Percentiles rank a stretch among this genome's conserved stretches.
Evolutionary conservation across 768 basidiomycete species (phyloP).

Genomic region (Kockovaella imperatae): DNA sequence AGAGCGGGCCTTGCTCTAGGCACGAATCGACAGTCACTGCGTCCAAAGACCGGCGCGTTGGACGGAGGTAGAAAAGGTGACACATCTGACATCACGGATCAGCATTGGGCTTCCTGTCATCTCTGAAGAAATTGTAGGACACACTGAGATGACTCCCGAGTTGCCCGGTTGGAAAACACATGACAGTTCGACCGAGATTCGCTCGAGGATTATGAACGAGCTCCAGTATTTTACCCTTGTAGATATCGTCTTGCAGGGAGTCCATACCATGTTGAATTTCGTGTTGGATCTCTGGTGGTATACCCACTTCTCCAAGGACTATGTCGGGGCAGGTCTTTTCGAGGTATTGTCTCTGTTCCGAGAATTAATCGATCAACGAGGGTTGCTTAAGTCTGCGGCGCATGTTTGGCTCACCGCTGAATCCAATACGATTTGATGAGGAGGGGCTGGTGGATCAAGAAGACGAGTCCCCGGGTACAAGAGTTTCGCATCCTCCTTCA

Average conservation of each 20-base stretch:
- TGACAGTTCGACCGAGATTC: constrained; percentile 6
- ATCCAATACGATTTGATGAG: too few species aligned
- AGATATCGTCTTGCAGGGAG: too few species aligned
- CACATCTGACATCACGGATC: constrained; percentile 10
- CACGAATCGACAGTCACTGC: constrained; percentile 3
- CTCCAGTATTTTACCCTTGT: constrained; percentile 8
- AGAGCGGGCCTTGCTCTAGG: constrained; percentile 14
- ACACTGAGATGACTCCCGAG: constrained; percentile 21
- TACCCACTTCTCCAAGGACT: too few species aligned
- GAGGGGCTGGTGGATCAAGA: too few species aligned
- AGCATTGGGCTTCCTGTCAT: neutral
- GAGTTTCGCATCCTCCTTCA: constrained; percentile 3
- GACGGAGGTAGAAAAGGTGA: constrained; percentile 13
- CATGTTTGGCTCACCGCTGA: too few species aligned
- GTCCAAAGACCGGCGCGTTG: neutral
- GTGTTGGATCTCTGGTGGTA: too few species aligned
- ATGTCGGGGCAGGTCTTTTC: too few species aligned
- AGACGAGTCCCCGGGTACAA: too few species aligned
- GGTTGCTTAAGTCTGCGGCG: too few species aligned
- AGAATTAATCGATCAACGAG: too few species aligned
- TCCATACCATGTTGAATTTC: too few species aligned
- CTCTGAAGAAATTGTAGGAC: neutral
- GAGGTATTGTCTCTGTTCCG: too few species aligned
- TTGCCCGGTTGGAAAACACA: constrained; percentile 15
- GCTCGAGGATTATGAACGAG: constrained; percentile 8